A percentile compares a stretch with the other conserved stretches of the same genome.
phyloP scores from a whole-genome alignment of 1,284 basidiomycete genomes.

The Waitea zeae region DNA sequence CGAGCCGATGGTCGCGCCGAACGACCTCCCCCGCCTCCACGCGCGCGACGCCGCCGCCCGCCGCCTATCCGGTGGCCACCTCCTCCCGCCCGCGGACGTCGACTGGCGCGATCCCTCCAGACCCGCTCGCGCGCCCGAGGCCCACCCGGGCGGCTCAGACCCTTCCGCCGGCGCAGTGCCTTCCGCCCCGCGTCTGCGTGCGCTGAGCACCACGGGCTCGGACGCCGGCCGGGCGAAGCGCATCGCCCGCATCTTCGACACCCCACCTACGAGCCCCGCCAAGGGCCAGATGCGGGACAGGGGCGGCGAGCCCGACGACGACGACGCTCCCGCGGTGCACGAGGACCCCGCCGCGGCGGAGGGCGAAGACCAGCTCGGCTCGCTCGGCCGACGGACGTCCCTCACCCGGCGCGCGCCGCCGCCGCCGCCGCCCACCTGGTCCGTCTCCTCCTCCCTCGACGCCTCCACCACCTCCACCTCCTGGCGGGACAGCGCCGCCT shows the following conservation, averaged over 20 bases:
- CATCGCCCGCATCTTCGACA: slow-evolving; percentile 7
- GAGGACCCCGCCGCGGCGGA: background rate
- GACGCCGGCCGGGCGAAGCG: slow-evolving; percentile 6
- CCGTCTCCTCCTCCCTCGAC: too few species aligned
- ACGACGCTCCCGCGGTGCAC: background rate
- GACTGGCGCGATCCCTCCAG: background rate
- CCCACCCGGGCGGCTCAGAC: background rate
- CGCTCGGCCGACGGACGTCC: background rate
- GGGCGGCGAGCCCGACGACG: background rate
- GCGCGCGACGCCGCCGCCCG: slow-evolving; percentile 9
- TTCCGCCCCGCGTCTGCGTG: slow-evolving; percentile 6
- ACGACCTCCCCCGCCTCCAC: slow-evolving; percentile 11
- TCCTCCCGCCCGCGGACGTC: slow-evolving; percentile 20
- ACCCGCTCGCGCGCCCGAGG: slow-evolving; percentile 2
- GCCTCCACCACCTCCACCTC: too few species aligned
- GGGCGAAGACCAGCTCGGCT: background rate
- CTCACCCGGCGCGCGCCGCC: background rate
- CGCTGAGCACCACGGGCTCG: slow-evolving; percentile 8
- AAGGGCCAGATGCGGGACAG: background rate
- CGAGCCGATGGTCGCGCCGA: slow-evolving; percentile 32
- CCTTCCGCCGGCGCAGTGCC: background rate
- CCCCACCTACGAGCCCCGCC: slow-evolving; percentile 4
- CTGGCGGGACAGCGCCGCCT: too few species aligned
- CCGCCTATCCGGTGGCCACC: slow-evolving; percentile 10
- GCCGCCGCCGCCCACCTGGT: background rate